Evolutionary conservation across 495 filamentous ascomycete genomes (phyloP).

Genomic region (Astrothelium macrocarpum): DNA sequence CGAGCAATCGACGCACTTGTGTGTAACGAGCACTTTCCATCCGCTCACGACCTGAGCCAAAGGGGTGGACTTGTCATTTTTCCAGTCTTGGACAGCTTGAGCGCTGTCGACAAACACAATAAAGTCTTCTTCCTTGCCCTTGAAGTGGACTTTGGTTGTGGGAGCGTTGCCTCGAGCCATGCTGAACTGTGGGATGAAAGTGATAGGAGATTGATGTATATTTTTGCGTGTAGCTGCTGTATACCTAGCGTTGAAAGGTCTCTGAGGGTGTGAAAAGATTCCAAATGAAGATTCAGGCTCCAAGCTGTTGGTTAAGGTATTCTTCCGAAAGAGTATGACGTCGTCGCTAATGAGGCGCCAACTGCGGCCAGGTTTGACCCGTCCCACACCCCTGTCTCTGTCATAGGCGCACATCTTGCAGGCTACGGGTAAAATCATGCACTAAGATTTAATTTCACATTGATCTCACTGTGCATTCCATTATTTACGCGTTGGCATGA

Average conservation of each 20-base stretch:
- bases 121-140: slow-evolving; percentile 81
- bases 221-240: too few relatives aligned
- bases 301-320: too few relatives aligned
- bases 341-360: neutral
- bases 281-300: too few relatives aligned
- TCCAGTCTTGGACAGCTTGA: slow-evolving; percentile 69
- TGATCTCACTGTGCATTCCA: too few relatives aligned
- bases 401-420: neutral
- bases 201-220: slow-evolving; percentile 11
- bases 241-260: too few relatives aligned
- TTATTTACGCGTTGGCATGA: too few relatives aligned
- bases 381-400: neutral
- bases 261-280: too few relatives aligned
- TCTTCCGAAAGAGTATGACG: slow-evolving; percentile 5
- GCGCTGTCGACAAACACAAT: slow-evolving; percentile 77
- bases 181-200: neutral
- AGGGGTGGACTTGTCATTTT: slow-evolving; percentile 64
- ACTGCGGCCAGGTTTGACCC: neutral
- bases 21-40: slow-evolving; percentile 84
- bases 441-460: too few relatives aligned
- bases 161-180: slow-evolving; percentile 74
- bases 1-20: slow-evolving; percentile 55
- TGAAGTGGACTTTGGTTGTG: slow-evolving; percentile 78
- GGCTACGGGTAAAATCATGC: too few relatives aligned
- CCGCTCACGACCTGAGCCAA: slow-evolving; percentile 75